Conservation (phyloP, 83 land plant genomes). For the Thuja plicata region DNA sequence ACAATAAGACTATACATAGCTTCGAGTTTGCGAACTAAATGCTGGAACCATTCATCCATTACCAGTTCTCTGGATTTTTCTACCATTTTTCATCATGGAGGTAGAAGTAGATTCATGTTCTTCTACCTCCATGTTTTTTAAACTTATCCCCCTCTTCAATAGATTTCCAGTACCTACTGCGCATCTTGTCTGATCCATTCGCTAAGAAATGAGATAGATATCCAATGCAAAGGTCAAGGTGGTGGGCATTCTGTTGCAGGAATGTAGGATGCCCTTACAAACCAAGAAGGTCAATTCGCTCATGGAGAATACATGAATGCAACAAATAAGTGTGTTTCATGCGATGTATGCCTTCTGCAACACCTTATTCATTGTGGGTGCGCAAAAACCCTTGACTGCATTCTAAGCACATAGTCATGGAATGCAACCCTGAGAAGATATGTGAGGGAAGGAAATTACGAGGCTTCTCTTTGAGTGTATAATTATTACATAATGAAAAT, state of each 20-base stretch:
- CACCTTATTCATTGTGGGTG: conserved; percentile 12
- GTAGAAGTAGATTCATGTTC: too few relatives aligned
- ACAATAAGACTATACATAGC: too few relatives aligned
- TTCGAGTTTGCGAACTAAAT: too few relatives aligned
- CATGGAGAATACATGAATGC: conserved; percentile 1
- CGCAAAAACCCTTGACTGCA: conserved; percentile 18
- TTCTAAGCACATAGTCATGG: conserved; percentile 9
- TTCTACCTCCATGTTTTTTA: too few relatives aligned
- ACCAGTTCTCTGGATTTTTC: too few relatives aligned
- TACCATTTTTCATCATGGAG: too few relatives aligned
- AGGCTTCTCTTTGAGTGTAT: conserved; percentile 26
- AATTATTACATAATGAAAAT: conserved; percentile 11
- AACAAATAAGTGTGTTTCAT: neutral
- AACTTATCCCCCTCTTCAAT: neutral
- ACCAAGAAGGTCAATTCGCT: conserved; percentile 24
- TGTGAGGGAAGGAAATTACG: conserved; percentile 22
- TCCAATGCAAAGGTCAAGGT: neutral
- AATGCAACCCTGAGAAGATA: conserved; percentile 32
- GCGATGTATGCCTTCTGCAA: conserved; percentile 30
- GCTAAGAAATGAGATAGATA: neutral
- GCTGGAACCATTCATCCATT: too few relatives aligned
- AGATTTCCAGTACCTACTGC: neutral
- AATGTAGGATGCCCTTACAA: conserved; percentile 14
- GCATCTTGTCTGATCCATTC: neutral
- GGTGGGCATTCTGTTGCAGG: conserved; percentile 7